phyloP scores from a whole-genome alignment of 2,329 filamentous ascomycete genomes.

The Neopestalotiopsis sp. region DNA sequence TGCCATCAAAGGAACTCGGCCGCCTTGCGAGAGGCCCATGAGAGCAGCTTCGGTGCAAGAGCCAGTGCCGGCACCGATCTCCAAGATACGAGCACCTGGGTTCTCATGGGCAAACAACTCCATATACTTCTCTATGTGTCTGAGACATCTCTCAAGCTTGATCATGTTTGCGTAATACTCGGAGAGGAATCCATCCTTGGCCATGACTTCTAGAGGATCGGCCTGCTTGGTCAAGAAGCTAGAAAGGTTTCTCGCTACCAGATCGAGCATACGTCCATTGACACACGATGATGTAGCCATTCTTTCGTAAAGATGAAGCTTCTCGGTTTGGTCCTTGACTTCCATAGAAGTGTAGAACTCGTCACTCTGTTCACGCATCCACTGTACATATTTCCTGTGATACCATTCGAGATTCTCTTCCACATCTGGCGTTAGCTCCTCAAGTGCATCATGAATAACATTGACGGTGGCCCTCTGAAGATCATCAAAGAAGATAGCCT shows the following conservation, averaged over 20 bases:
- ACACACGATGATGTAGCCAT: slow-evolving; percentile 10
- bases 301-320: slow-evolving; percentile 9
- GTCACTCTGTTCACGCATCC: slow-evolving; percentile 14
- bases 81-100: slow-evolving; percentile 10
- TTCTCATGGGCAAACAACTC: slow-evolving; percentile 17
- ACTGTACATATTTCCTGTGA: slow-evolving; percentile 4
- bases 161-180: slow-evolving; percentile 20
- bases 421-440: slow-evolving; percentile 4
- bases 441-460: slow-evolving; percentile 15
- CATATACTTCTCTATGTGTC: slow-evolving; percentile 11
- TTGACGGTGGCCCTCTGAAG: slow-evolving; percentile 15
- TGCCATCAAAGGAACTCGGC: neutral
- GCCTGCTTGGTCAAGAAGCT: slow-evolving; percentile 5
- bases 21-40: slow-evolving; percentile 1
- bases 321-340: neutral
- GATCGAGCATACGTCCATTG: slow-evolving; percentile 15
- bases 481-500: slow-evolving; percentile 12
- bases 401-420: slow-evolving; percentile 16
- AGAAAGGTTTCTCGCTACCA: slow-evolving; percentile 9
- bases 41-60: slow-evolving; percentile 14
- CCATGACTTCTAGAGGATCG: slow-evolving; percentile 19
- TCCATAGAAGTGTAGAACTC: neutral
- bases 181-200: slow-evolving; percentile 12
- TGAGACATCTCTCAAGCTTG: slow-evolving; percentile 11
- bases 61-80: slow-evolving; percentile 20